These are phyloP conservation scores for Talaromyces albobiverticillius DNA, from an alignment of 2,329 filamentous ascomycete genomes.

Conservation along the genomic window DNA sequence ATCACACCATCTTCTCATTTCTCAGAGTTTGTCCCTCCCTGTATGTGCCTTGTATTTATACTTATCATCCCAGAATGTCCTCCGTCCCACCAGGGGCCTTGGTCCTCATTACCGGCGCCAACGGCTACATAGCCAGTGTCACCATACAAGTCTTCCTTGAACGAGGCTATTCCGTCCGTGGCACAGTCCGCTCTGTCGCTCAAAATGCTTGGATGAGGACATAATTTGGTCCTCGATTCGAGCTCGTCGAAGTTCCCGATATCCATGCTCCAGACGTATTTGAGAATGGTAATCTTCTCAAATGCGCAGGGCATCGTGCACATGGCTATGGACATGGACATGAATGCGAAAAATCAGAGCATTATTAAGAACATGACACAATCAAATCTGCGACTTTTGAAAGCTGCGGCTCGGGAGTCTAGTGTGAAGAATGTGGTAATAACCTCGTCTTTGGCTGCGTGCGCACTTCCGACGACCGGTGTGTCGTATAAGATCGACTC, in stretches of 20 bases:
- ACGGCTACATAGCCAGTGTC: slow-evolving; percentile 1
- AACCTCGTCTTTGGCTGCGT: slow-evolving; percentile 2
- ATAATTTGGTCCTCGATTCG: background rate
- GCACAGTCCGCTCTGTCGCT: background rate
- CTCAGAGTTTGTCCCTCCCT: background rate
- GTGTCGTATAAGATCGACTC: background rate
- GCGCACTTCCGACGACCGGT: background rate
- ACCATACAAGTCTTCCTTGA: background rate
- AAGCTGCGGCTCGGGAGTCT: background rate
- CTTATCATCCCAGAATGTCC: background rate
- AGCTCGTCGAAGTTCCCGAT: background rate
- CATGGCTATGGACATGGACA: slow-evolving; percentile 2
- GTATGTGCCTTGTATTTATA: too few relatives aligned
- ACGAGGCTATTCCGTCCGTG: slow-evolving; percentile 1
- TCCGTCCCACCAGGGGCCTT: background rate
- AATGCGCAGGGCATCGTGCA: background rate
- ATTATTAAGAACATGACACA: background rate
- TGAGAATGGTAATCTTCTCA: background rate
- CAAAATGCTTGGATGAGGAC: background rate
- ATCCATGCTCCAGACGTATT: background rate
- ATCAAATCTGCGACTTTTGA: background rate
- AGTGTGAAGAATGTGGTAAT: slow-evolving; percentile 5
- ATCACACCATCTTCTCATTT: background rate
- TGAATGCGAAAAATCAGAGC: background rate
- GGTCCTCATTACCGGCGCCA: background rate